Evolutionary conservation across 2,329 filamentous ascomycete genomes (phyloP), one percentile per base, ranked within the genome.

Genomic region (Stagonosporopsis cucurbitacearum): DNA sequence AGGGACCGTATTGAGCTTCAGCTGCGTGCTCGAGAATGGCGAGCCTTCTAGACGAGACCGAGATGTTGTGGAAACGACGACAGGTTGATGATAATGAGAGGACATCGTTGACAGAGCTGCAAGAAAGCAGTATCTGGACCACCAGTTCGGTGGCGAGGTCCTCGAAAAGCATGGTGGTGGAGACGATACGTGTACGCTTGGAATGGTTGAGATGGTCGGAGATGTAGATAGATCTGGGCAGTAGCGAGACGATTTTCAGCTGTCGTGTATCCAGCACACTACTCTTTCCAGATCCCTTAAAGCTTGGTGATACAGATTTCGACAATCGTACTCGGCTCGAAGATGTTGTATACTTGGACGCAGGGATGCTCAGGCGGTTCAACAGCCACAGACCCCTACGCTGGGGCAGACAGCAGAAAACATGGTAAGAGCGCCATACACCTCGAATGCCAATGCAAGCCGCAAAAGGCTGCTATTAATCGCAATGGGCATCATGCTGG

Each of bases 101-200:
- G 39, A 84, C 80, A 61, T 85, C 83, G 54, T 76, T 70, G 44
- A 87, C 74, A 28, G 81, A 79, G 39, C 77, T 75, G 64, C 82
- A 80, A 48, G 79, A 83, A 53, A 80, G 76, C 70, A 82, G 85
- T 49, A 88, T 77, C 52, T 86, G 82, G 58, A 82, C 77, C 54
- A 86, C 65, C 50, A 86, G 79, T 75, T 87, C 85, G 65, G 82
- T 84, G 22, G 85, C 80, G 23, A 88, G 76, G 49, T 78, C 66
- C 63, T 83, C 77, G 74, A 87, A 78, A 47, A 78, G 66, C 84
- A 87, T 87, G 53, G 60, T 77, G 69, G 60, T 50, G 56, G 26
- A 47, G 43, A 39, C 15, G 33, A 40, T 43, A 17, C 47, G 33
- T 48, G 30, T 43, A n/a, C 39, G 42, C 35, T 51, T 23, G 32